Base-by-base conservation (phyloP, 2,329 filamentous ascomycete species). In the Aspergillus luchuensis region DNA sequence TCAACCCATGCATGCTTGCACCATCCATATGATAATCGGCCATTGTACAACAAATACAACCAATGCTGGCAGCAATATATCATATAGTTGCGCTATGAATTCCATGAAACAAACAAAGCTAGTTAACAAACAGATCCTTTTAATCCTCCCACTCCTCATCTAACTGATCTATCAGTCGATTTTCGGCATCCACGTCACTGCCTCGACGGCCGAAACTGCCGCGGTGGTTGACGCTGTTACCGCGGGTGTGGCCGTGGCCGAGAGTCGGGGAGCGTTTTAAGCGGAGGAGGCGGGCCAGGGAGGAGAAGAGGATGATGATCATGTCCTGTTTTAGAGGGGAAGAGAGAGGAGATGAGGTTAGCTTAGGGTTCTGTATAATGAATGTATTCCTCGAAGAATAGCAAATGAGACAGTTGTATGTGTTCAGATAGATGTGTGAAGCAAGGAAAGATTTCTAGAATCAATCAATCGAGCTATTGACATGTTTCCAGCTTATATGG, bases 61-160 rank as follows among this genome's bases (percentile, higher is more conserved):
- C 33, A 36, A 36, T 36, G 33, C 33, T 15, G 33, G 33, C 33
- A 36, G 33, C 10, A 15, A 36, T 36, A 36, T 5, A 36, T 36
- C 11, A 36, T 36, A 36, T 2, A 36, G 33, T 36, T 36, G 33
- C 33, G 33, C 33, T 23, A 13, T 21, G 10, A 11, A 21, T 13
- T 19, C 45, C 8, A 30, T 21, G 8, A 15, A n/a, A 38, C 6
- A 52, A 52, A 33, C 13, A 21, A 52, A 52, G n/a, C 15, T 11
- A 25, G 8, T 10, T 25, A 7, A n/a, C 7, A 17, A 23, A 25
- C 21, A 30, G 3, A n/a, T 5, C 21, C 1, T n/a, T 36, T 56
- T 23, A 80, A 66, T 97, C 93, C 69, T 97, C 93, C 94, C 94
- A 98, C 74, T 97, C 93, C 76, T 98, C 94, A 71, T 98, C 95